Conservation (phyloP, 495 filamentous ascomycete species). For the Polyplosphaeria fusca region DNA sequence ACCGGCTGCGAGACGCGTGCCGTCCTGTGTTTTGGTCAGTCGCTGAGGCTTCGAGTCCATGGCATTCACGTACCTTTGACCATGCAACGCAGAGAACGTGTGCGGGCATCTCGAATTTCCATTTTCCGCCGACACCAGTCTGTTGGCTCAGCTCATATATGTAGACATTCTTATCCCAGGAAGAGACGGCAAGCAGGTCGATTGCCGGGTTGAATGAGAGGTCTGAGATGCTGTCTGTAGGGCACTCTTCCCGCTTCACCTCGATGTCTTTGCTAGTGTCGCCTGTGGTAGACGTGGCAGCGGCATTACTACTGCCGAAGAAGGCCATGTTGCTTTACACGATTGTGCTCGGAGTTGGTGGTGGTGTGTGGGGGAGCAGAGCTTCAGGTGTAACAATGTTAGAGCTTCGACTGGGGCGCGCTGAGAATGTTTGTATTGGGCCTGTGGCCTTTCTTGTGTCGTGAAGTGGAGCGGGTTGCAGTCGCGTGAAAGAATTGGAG, state of each 20-base stretch:
- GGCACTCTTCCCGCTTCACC: slow-evolving; percentile 58
- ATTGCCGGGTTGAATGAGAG: slow-evolving; percentile 73
- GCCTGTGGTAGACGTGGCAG: slow-evolving; percentile 69
- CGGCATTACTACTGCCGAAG: slow-evolving; percentile 56
- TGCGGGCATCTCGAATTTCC: slow-evolving; percentile 70
- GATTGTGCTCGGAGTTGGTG: too few relatives aligned
- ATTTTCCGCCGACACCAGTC: slow-evolving; percentile 68
- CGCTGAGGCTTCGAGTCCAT: not conserved
- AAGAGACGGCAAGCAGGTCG: slow-evolving; percentile 79
- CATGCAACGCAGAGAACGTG: slow-evolving; percentile 78
- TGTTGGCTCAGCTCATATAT: slow-evolving; percentile 85
- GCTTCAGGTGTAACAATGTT: too few relatives aligned
- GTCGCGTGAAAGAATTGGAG: slow-evolving; percentile 1
- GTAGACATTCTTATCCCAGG: slow-evolving; percentile 91
- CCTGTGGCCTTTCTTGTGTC: too few relatives aligned
- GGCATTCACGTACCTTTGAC: slow-evolving; percentile 64
- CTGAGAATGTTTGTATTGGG: too few relatives aligned
- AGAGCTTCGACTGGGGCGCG: too few relatives aligned
- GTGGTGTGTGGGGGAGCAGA: too few relatives aligned
- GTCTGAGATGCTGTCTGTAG: slow-evolving; percentile 82
- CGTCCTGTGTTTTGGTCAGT: slow-evolving; percentile 52
- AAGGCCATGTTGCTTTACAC: slow-evolving; percentile 62
- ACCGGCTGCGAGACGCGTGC: slow-evolving; percentile 72
- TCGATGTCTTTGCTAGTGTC: slow-evolving; percentile 87
- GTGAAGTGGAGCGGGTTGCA: too few relatives aligned